Percentiles rank a stretch among this genome's conserved stretches.
phyloP scores from a whole-genome alignment of 352 stramenopile species.

The Lagenidium giganteum region DNA sequence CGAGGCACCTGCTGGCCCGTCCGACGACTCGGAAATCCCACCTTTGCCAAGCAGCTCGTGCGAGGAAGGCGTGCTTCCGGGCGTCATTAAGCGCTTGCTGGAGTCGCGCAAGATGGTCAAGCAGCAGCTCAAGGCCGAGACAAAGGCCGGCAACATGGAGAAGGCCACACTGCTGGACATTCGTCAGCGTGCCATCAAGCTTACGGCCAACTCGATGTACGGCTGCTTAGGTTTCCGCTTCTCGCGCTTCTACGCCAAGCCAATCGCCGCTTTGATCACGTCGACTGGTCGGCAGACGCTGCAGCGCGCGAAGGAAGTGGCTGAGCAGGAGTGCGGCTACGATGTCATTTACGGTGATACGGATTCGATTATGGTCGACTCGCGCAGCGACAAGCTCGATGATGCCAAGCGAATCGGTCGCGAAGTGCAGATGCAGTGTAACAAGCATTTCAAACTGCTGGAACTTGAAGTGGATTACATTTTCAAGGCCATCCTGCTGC shows the following conservation, averaged over 20 bases:
- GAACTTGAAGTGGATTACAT: slow-evolving; percentile 99
- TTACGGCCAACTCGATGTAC: slow-evolving; percentile 99
- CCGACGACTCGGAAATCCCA: slow-evolving; percentile 85
- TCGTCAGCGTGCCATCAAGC: slow-evolving; percentile 99
- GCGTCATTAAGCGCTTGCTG: slow-evolving; percentile 97
- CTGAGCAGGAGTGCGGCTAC: slow-evolving; percentile 95
- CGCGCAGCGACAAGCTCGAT: slow-evolving; percentile 88
- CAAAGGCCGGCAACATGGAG: slow-evolving; percentile 81
- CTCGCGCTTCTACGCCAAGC: slow-evolving; percentile 98
- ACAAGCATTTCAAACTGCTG: slow-evolving; percentile 98
- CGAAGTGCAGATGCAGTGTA: slow-evolving; percentile 97
- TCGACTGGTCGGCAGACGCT: slow-evolving; percentile 98
- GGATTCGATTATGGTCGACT: slow-evolving; percentile 99
- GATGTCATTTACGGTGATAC: slow-evolving; percentile 99
- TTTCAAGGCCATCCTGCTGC: slow-evolving; percentile 98
- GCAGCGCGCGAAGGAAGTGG: slow-evolving; percentile 96
- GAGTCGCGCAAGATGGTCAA: slow-evolving; percentile 98
- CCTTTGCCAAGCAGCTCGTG: slow-evolving; percentile 65
- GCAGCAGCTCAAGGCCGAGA: slow-evolving; percentile 94
- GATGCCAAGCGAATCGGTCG: slow-evolving; percentile 93
- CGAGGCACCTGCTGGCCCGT: too few relatives aligned
- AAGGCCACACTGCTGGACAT: slow-evolving; percentile 94
- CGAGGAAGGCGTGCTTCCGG: slow-evolving; percentile 91
- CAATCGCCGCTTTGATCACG: slow-evolving; percentile 99
- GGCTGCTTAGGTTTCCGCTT: slow-evolving; percentile 99